Conservation (phyloP, 352 stramenopile genomes). For the Phytophthora megakarya region DNA sequence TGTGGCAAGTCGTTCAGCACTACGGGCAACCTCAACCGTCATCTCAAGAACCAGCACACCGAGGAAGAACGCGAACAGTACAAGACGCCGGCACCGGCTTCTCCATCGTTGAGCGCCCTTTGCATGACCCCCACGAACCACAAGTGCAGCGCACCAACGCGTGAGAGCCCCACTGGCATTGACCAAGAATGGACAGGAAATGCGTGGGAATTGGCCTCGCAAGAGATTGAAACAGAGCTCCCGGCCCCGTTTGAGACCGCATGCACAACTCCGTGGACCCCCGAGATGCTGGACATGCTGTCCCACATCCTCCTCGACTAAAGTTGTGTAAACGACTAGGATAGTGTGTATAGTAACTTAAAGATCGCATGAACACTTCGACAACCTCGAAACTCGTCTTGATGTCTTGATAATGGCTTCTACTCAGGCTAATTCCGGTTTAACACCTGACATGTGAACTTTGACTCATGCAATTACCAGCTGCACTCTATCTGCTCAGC, state of each 20-base stretch:
- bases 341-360: conserved; percentile 40
- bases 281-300: conserved; percentile 48
- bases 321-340: conserved; percentile 16
- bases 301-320: conserved; percentile 44
- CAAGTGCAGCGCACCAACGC: conserved; percentile 21
- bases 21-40: conserved; percentile 55
- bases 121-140: conserved; percentile 33
- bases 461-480: not conserved
- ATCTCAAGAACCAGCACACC: conserved; percentile 52
- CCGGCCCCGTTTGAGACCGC: conserved; percentile 31
- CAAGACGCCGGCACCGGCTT: conserved; percentile 10
- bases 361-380: conserved; percentile 19
- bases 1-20: conserved; percentile 61
- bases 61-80: conserved; percentile 29
- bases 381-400: not conserved
- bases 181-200: conserved; percentile 35
- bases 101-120: conserved; percentile 16
- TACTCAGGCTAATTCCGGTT: too few relatives aligned
- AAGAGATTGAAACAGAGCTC: conserved; percentile 24
- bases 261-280: conserved; percentile 43
- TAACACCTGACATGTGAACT: not conserved
- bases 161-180: conserved; percentile 40
- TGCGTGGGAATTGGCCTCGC: conserved; percentile 24
- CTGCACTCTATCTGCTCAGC: not conserved
- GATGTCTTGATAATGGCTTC: conserved; percentile 12